These are phyloP conservation scores for Casaregolazyma lundiana DNA, from an alignment of 1,139 yeast species.

Conservation along the genomic window DNA sequence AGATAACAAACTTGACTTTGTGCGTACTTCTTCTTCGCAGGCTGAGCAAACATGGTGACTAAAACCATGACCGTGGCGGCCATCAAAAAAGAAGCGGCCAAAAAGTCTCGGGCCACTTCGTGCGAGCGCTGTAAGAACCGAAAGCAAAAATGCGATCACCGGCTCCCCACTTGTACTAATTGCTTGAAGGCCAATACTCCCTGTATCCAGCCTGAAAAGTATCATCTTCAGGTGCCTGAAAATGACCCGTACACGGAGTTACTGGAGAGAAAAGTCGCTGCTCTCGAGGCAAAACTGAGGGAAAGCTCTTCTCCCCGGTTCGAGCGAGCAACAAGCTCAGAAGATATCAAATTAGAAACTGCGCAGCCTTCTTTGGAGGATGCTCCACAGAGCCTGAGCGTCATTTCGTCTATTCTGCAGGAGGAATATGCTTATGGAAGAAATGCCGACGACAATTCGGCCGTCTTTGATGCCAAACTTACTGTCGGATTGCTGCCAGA, in stretches of 20 bases:
- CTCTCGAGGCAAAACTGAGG: slow-evolving; percentile 38
- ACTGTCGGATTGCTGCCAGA: slow-evolving; percentile 24
- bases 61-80: not conserved
- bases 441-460: slow-evolving; percentile 3
- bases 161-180: slow-evolving; percentile 56
- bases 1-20: not conserved
- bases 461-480: slow-evolving; percentile 11
- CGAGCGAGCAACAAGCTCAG: not conserved
- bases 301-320: slow-evolving; percentile 3
- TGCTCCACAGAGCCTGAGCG: slow-evolving; percentile 29
- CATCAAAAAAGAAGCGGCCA: slow-evolving; percentile 11
- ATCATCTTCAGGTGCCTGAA: slow-evolving; percentile 30
- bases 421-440: slow-evolving; percentile 20
- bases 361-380: slow-evolving; percentile 13
- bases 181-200: slow-evolving; percentile 54
- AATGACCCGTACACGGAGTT: slow-evolving; percentile 48
- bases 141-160: slow-evolving; percentile 48
- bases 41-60: not conserved
- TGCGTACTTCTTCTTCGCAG: too few species aligned
- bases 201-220: slow-evolving; percentile 57
- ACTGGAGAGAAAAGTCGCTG: slow-evolving; percentile 48
- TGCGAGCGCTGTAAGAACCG: slow-evolving; percentile 29
- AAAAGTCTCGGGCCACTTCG: slow-evolving; percentile 25
- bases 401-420: slow-evolving; percentile 27
- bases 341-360: slow-evolving; percentile 5